A percentile compares a stretch with the other conserved stretches of the same genome.
Conservation (phyloP, 768 basidiomycete species). For the Leccinum imitatum region DNA sequence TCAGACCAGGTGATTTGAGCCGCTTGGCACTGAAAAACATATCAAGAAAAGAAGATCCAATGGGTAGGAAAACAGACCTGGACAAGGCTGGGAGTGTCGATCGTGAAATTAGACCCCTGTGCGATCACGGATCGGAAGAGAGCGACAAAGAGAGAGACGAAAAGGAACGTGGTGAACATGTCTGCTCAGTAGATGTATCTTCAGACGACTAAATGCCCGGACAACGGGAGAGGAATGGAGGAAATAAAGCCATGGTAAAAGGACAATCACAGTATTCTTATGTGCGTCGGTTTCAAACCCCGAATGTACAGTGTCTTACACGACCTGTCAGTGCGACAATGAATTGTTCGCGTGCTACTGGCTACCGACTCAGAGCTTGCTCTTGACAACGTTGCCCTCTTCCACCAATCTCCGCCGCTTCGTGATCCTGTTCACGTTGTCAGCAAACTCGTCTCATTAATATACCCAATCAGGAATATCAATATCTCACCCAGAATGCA, state of each 20-base stretch:
- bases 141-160: conserved; percentile 62
- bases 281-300: conserved; percentile 20
- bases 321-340: background rate
- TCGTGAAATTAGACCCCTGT: conserved; percentile 39
- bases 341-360: background rate
- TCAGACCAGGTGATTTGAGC: conserved; percentile 52
- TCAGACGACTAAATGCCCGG: conserved; percentile 11
- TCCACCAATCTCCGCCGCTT: conserved; percentile 33
- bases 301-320: conserved; percentile 14
- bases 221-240: background rate
- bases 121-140: conserved; percentile 54
- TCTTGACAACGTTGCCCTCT: conserved; percentile 24
- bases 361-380: conserved; percentile 24
- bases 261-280: conserved; percentile 8
- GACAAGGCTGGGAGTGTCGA: conserved; percentile 49
- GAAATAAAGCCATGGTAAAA: background rate
- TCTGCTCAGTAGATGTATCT: conserved; percentile 20
- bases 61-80: conserved; percentile 44
- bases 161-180: conserved; percentile 84
- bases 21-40: conserved; percentile 48
- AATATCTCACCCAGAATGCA: conserved; percentile 71
- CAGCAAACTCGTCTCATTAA: background rate
- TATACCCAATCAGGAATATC: conserved; percentile 25
- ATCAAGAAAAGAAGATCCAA: background rate
- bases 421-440: conserved; percentile 25